Base-by-base conservation (phyloP, 148 eudicot species). In the Rhododendron molle region DNA sequence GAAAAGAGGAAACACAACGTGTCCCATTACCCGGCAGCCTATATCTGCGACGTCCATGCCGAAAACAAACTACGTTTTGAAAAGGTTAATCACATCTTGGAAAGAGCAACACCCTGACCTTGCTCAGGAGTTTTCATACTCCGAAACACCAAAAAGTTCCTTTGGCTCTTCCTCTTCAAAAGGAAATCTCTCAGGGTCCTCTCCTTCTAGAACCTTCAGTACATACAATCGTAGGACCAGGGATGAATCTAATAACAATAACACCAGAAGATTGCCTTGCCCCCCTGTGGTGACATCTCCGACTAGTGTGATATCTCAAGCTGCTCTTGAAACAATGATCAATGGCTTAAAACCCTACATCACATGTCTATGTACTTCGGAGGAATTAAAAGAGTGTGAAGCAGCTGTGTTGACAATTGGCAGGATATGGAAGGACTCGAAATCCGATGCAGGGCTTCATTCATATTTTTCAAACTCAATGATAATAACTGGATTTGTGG, bases 21-120 rank as follows among this genome's bases (percentile, higher is more conserved):
- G 94, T 78, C 94, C 94, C 76, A 92, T 92, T 36, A 92, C 94
- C 36, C 85, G 94, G 46, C 94, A 92, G 81, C 91, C 91, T 82
- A 86, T 92, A 30, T 86, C 81, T 52, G 86, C 92, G 18, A 50
- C 81, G n/a, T 58, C 86, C 40, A 81, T 92, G 20, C 94, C 94
- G 1, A 90, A 92, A 88, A 92, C 92, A 54, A 92, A 92, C 60
- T 92, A 92, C 49, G 92, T 92, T 34, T 86, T 92, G 74, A 92
- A 90, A 78, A 88, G 94, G 76, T 85, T 92, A 60, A 90, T 92
- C 23, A 85, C 89, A 83, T 90, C 94, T 34, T 92, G 94, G 94
- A 92, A 86, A 83, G 94, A 90, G 50, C 90, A 92, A 74, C 89
- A 90, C 76, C 89, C 92, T 52, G 94, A 92, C 56, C 86, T 90